Evolutionary conservation across 768 basidiomycete species (phyloP).

Genomic region (Boletus sp.): DNA sequence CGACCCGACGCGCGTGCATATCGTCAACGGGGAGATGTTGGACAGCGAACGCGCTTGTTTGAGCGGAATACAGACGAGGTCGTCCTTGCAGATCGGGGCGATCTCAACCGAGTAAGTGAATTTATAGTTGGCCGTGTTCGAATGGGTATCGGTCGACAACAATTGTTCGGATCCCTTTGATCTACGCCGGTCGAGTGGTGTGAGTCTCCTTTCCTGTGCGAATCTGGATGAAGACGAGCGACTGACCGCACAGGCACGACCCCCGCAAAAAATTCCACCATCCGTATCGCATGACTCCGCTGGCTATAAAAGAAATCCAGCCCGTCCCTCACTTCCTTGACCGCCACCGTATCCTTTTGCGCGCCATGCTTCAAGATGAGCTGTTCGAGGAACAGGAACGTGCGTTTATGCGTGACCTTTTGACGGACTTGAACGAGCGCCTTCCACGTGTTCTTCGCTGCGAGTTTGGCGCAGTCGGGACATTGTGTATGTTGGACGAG

Average conservation of each 20-base stretch:
- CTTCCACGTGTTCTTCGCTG: constrained; percentile 99
- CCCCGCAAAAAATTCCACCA: constrained; percentile 89
- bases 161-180: constrained; percentile 94
- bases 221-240: neutral
- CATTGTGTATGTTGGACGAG: constrained; percentile 95
- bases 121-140: constrained; percentile 92
- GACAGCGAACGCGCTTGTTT: constrained; percentile 80
- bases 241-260: constrained; percentile 86
- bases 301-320: constrained; percentile 96
- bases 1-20: constrained; percentile 91
- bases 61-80: constrained; percentile 84
- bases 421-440: constrained; percentile 98
- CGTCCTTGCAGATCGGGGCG: constrained; percentile 95
- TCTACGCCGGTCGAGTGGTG: constrained; percentile 37
- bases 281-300: constrained; percentile 89
- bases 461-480: constrained; percentile 87
- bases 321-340: constrained; percentile 92
- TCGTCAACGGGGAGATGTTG: constrained; percentile 84
- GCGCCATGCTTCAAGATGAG: constrained; percentile 95
- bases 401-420: constrained; percentile 97
- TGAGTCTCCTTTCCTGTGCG: neutral
- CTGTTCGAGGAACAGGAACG: constrained; percentile 96
- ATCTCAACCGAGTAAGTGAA: constrained; percentile 98
- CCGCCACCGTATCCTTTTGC: constrained; percentile 92
- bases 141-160: constrained; percentile 89